Base-by-base conservation (phyloP, 768 basidiomycete species). In the Lactifluus pinguis region DNA sequence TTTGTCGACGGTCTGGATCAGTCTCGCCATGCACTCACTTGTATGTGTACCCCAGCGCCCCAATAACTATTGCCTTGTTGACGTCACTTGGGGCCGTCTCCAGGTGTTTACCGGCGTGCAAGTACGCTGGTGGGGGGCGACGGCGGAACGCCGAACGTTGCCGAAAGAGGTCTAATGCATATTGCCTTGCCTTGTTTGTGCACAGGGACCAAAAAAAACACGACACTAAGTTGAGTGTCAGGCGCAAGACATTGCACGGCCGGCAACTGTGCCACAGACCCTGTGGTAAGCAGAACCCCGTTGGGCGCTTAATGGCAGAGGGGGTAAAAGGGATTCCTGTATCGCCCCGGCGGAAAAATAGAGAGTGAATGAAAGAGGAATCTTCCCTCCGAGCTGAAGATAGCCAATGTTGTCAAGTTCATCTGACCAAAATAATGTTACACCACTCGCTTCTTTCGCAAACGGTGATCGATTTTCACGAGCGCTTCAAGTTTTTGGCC, bases 181-280 rank as follows among this genome's bases (percentile, higher is more conserved):
- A 47, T 53, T 19, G 14, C 38, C 19, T 48, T 58, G 48, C 52
- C 47, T 58, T 47, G 32, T 44, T 55, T 47, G 36, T 39, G 42
- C 54, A 42, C 19, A 61, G 39, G 36, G 45, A 52, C 60, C 44
- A 39, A 56, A 25, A 25, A 25, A 25, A 61, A 57, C 55, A 61
- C 60, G 60, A 58, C 56, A 49, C 38, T 53, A 57, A 62, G 55
- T 45, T 49, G 47, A 45, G 25, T 45, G 60, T 61, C 55, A 61
- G 60, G 50, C 56, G 47, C 56, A 56, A 6, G 51, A 29, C 45
- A 49, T 53, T 56, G 42, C 51, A 49, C 47, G 47, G 39, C 57
- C 61, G 61, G 61, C 57, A 57, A 62, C 57, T 62, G 61, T 58
- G 61, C 56, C 61, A 58, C 44, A 49, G 61, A 62, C 47, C 56